A percentile compares a stretch with the other conserved stretches of the same genome.
These are phyloP conservation scores for Coemansia sp. DNA, from an alignment of 192 early-diverging fungal genomes.

Conservation along the genomic window DNA sequence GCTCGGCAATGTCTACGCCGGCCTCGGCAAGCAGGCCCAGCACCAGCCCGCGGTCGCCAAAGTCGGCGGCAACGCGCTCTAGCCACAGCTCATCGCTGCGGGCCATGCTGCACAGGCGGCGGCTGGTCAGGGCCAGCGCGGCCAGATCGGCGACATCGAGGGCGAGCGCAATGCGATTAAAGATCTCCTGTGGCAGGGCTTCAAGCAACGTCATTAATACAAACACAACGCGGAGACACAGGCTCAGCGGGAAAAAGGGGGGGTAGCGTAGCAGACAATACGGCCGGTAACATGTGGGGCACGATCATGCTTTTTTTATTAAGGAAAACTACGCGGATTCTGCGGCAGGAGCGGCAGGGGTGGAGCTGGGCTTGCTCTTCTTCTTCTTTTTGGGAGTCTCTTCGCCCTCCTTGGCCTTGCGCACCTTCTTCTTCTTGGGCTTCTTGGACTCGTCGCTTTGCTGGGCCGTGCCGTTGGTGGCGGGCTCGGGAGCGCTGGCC, in stretches of 20 bases:
- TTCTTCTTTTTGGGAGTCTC: conserved; percentile 32
- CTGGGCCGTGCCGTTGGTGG: not conserved
- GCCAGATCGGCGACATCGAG: conserved; percentile 27
- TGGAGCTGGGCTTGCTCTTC: conserved; percentile 11
- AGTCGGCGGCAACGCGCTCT: conserved; percentile 42
- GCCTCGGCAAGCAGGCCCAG: conserved; percentile 42
- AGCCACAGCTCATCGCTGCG: conserved; percentile 40
- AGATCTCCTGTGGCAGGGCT: conserved; percentile 35
- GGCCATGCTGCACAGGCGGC: conserved; percentile 19
- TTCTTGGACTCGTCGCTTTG: conserved; percentile 11
- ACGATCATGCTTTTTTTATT: not conserved
- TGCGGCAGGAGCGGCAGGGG: not conserved
- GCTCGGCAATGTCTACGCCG: conserved; percentile 44
- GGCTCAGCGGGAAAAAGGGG: not conserved
- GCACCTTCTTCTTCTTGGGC: conserved; percentile 20
- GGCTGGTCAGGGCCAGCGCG: conserved; percentile 33
- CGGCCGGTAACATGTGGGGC: not conserved
- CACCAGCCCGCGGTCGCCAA: conserved; percentile 40
- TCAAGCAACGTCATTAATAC: conserved; percentile 23
- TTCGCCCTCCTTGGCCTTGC: conserved; percentile 10
- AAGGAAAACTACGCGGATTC: not conserved
- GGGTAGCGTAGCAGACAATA: not conserved
- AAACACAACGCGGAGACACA: not conserved
- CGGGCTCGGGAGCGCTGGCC: not conserved
- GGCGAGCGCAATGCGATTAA: conserved; percentile 34